phyloP scores from a whole-genome alignment of 257 asterid genomes.

The Thymus quinquecostatus region DNA sequence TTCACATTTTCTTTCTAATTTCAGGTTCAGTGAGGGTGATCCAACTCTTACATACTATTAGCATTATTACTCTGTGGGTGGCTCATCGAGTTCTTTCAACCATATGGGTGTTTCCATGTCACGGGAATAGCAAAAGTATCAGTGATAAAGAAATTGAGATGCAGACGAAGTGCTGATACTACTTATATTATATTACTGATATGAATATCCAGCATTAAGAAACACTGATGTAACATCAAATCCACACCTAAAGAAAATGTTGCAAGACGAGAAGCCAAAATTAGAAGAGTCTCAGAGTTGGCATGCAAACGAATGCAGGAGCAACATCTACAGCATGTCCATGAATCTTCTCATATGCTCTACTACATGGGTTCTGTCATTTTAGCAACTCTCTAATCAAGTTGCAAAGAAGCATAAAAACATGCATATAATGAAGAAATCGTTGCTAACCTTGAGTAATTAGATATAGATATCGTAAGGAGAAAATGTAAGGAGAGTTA shows the following conservation, averaged over 20 bases:
- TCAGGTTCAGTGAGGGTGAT: not conserved
- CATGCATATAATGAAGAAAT: too few relatives aligned
- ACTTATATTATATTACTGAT: not conserved
- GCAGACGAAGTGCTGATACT: conserved; percentile 2
- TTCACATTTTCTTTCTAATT: too few relatives aligned
- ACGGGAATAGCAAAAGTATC: not conserved
- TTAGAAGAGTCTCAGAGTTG: not conserved
- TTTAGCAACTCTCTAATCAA: too few relatives aligned
- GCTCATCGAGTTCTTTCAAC: not conserved
- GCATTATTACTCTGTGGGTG: not conserved
- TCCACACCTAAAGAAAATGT: not conserved
- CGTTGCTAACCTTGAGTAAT: not conserved
- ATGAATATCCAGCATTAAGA: not conserved
- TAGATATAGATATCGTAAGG: too few relatives aligned
- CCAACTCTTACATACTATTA: not conserved
- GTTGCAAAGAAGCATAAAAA: not conserved
- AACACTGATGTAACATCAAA: too few relatives aligned
- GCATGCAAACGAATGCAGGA: not conserved
- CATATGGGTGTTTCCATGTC: conserved; percentile 7
- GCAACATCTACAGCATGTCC: too few relatives aligned
- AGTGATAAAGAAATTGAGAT: not conserved
- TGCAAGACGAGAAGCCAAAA: not conserved
- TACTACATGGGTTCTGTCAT: too few relatives aligned
- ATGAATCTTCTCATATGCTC: not conserved
- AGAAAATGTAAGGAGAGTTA: too few relatives aligned